A percentile compares a stretch with the other conserved stretches of the same genome.
Conservation (phyloP, 352 stramenopile species). For the Pythium rhizo-oryzae region DNA sequence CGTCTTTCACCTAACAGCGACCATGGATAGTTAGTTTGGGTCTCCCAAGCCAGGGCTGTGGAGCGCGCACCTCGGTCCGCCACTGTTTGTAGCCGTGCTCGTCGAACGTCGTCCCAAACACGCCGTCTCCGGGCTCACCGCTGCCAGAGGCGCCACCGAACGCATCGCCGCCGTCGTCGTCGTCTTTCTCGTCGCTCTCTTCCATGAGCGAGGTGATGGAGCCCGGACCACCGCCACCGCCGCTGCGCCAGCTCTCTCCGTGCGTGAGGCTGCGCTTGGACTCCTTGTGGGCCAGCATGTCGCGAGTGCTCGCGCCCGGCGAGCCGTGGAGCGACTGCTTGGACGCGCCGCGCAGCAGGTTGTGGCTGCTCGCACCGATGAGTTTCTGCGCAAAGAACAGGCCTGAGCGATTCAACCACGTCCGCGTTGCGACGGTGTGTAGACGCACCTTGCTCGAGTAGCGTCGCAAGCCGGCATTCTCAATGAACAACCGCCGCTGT, state of each 20-base stretch:
- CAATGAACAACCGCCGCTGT: slow-evolving; percentile 28
- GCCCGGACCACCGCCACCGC: slow-evolving; percentile 13
- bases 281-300: slow-evolving; percentile 26
- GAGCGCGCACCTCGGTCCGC: slow-evolving; percentile 46
- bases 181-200: slow-evolving; percentile 32
- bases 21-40: too few species aligned
- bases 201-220: slow-evolving; percentile 24
- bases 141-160: neutral
- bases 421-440: too few species aligned
- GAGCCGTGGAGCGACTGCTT: slow-evolving; percentile 10
- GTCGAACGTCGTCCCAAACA: slow-evolving; percentile 51
- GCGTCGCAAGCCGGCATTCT: slow-evolving; percentile 16
- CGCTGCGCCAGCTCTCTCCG: slow-evolving; percentile 26
- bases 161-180: slow-evolving; percentile 17
- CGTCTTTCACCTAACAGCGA: slow-evolving; percentile 52
- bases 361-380: slow-evolving; percentile 17
- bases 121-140: slow-evolving; percentile 4
- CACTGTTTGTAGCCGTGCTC: slow-evolving; percentile 66
- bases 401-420: neutral
- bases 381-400: slow-evolving; percentile 2
- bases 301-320: neutral
- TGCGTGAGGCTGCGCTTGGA: slow-evolving; percentile 33
- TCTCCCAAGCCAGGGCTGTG: neutral
- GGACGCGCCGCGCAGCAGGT: slow-evolving; percentile 13
- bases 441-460: slow-evolving; percentile 25